Percentiles rank a stretch among this genome's conserved stretches.
phyloP scores from a whole-genome alignment of 192 early-diverging fungal species.

The Mortierella claussenii region DNA sequence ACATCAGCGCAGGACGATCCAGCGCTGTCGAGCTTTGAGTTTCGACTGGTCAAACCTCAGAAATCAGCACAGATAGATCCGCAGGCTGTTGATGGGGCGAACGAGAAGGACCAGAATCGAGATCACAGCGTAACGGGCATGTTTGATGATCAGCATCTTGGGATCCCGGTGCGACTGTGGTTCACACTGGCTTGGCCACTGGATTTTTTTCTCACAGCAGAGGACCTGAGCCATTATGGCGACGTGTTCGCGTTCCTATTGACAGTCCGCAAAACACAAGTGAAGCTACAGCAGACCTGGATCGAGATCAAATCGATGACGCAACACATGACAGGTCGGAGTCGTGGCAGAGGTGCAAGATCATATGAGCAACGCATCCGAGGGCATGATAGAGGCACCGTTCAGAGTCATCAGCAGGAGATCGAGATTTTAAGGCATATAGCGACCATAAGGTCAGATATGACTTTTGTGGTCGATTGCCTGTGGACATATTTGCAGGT shows the following conservation, averaged over 20 bases:
- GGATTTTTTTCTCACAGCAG: conserved; percentile 69
- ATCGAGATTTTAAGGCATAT: conserved; percentile 53
- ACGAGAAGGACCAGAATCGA: not conserved
- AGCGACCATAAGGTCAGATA: conserved; percentile 64
- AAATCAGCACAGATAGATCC: not conserved
- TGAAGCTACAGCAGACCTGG: conserved; percentile 59
- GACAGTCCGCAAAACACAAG: conserved; percentile 64
- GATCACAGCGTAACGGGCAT: not conserved
- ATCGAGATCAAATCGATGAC: conserved; percentile 54
- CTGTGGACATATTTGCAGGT: conserved; percentile 82
- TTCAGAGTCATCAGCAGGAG: conserved; percentile 23
- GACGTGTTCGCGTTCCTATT: conserved; percentile 72
- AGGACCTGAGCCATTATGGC: conserved; percentile 70
- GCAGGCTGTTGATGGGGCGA: not conserved
- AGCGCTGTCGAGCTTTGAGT: conserved; percentile 19
- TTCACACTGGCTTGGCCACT: conserved; percentile 76
- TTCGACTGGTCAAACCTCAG: not conserved
- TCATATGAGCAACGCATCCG: not conserved
- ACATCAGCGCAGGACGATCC: conserved; percentile 35
- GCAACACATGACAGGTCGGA: conserved; percentile 29
- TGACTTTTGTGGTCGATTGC: conserved; percentile 78
- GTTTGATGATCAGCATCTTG: conserved; percentile 65
- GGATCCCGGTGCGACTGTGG: conserved; percentile 60
- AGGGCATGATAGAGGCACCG: not conserved
- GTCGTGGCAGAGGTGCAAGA: conserved; percentile 9